Percentiles rank a stretch among this genome's conserved stretches.
Conservation (phyloP, 179 eudicot species). For the Actinidia polygama region DNA sequence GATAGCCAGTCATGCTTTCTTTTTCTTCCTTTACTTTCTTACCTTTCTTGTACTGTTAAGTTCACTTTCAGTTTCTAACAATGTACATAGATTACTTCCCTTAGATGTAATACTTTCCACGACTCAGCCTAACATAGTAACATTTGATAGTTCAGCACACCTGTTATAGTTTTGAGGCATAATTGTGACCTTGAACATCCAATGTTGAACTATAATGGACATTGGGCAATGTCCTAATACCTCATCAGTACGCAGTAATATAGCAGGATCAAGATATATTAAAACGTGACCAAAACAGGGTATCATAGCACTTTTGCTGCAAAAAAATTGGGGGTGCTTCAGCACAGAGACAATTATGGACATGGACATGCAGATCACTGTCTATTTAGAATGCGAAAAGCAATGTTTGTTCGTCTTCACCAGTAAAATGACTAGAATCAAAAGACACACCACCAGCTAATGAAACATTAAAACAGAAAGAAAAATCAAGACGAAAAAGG, state of each 20-base stretch:
- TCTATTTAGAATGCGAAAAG: background rate
- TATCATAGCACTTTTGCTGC: background rate
- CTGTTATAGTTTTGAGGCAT: too few relatives aligned
- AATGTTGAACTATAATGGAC: background rate
- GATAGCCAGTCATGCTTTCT: background rate
- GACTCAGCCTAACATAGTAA: background rate
- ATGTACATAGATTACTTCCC: background rate
- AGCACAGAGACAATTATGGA: background rate
- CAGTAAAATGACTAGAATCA: background rate
- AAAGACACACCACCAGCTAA: background rate
- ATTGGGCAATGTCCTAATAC: background rate
- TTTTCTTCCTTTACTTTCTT: background rate
- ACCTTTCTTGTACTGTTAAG: background rate
- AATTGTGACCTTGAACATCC: background rate
- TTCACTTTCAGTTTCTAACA: background rate
- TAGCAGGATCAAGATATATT: background rate
- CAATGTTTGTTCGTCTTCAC: background rate
- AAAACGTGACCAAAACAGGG: background rate
- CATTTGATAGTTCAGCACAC: constrained; percentile 18
- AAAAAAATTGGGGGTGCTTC: background rate
- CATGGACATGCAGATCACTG: background rate
- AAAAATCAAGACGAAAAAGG: background rate
- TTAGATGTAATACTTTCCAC: background rate
- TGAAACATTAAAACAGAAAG: background rate
- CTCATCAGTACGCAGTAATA: background rate